phyloP scores from a whole-genome alignment of 2,329 filamentous ascomycete genomes.

The Trematosphaeria pertusa region DNA sequence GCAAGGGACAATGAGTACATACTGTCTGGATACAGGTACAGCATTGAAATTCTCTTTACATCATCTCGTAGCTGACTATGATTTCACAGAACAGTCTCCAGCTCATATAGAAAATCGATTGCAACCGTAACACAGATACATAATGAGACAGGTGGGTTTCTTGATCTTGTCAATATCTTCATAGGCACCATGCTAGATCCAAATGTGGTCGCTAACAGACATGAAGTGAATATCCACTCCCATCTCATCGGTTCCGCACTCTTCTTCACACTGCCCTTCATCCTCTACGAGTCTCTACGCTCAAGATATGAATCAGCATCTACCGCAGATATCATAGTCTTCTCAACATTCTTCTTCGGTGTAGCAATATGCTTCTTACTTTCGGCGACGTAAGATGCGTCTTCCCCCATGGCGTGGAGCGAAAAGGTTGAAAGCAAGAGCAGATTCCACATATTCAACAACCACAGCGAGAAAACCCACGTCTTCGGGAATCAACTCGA shows the following conservation, averaged over 20 bases:
- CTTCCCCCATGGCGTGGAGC: too few species aligned
- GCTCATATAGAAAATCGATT: slow-evolving; percentile 24
- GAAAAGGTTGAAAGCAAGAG: not conserved
- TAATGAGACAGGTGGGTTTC: slow-evolving; percentile 44
- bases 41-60: not conserved
- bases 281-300: slow-evolving; percentile 48
- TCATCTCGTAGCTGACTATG: not conserved
- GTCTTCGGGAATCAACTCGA: slow-evolving; percentile 21
- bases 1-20: slow-evolving; percentile 46
- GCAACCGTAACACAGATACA: slow-evolving; percentile 43
- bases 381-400: slow-evolving; percentile 50
- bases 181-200: too few species aligned
- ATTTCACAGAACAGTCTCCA: slow-evolving; percentile 6
- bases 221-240: slow-evolving; percentile 57
- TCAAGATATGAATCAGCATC: slow-evolving; percentile 47
- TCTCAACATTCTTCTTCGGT: slow-evolving; percentile 53
- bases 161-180: too few species aligned
- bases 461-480: slow-evolving; percentile 18
- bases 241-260: slow-evolving; percentile 52
- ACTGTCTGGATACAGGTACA: slow-evolving; percentile 41
- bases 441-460: slow-evolving; percentile 24
- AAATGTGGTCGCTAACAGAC: too few species aligned
- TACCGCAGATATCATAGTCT: slow-evolving; percentile 51
- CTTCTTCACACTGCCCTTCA: slow-evolving; percentile 49
- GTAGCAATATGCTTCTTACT: slow-evolving; percentile 56